Base-by-base conservation (phyloP, 495 filamentous ascomycete genomes). In the Neurospora africana region DNA sequence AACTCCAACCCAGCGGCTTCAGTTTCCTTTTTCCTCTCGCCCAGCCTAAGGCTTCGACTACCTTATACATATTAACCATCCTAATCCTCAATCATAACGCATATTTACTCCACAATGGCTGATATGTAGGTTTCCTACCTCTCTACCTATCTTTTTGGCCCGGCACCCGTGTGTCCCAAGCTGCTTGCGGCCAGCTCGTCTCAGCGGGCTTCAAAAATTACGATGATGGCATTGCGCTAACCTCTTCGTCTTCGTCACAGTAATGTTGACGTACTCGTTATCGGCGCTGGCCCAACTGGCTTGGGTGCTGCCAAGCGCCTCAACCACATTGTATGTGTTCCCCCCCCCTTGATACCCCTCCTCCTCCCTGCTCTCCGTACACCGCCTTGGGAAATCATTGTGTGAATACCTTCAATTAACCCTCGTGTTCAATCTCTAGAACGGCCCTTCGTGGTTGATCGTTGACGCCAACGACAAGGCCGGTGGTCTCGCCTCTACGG, bases 231-330 rank as follows among this genome's bases (percentile, higher is more conserved):
- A 33, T 15, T 65, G 53, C 13, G 73, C 80, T 82, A 65, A 81
- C 73, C 9, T 68, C 33, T 13, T 44, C 58, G 0, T 5, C 65
- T 21, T 21, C 36, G 43, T 47, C 43, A 9, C 67, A 97, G 94
- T 81, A 89, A 91, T 74, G 93, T 99, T 80, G 96, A 99, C 84
- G 91, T 99, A 76, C 92, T 99, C 77, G 90, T 99, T 84, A 98
- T 99, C 87, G 95, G 95, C 76, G 95, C 95, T 83, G 95, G 95
- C 76, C 95, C 95, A 72, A 98, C 95, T 76, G 95, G 95, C 76
- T 87, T 98, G 76, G 95, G 95, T 85, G 95, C 95, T 78, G 95
- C 95, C 70, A 99, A 99, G 87, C 92, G 95, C 78, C 89, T 99
- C 70, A 90, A 98, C 83, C 96, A 99, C 83, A 89, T 97, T 74